Evolutionary conservation across 2,329 filamentous ascomycete genomes (phyloP), one percentile per base, ranked within the genome.

Genomic region (Phyllachora maydis): DNA sequence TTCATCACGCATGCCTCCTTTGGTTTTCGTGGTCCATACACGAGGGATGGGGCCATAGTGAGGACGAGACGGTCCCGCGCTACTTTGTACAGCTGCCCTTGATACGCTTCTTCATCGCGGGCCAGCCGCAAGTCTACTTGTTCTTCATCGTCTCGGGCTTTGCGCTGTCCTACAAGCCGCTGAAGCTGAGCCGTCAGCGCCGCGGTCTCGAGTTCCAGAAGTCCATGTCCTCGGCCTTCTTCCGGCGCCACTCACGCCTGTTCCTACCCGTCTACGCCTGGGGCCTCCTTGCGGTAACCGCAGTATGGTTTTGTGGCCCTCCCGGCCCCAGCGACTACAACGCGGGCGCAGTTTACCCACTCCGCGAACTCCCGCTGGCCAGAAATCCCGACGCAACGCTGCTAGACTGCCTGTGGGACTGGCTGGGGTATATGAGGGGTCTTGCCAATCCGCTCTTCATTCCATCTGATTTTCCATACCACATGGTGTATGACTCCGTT

Each of bases 101-200:
- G 23, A 8, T 55, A 6, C 47, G 53, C 25, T 39, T 56, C 14
- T 25, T 56, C 11, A 54, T 45, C 31, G 49, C 49, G 10, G 53
- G 53, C 11, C 44, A 49, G 11, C 50, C 54, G 6, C 54, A 56
- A 50, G 56, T 60, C 3, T 49, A 56, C 33, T 47, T 60, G 22
- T 59, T 60, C 37, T 59, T 59, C 36, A 47, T 59, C 31, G 54
- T 60, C 17, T 59, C 54, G 2, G 56, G 56, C 18, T 57, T 54
- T 29, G 54, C 49, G 3, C 43, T 60, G 12, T 47, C 52, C 6
- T 46, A 48, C 31, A 52, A 53, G 30, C 49, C 54, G 3, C 35
- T 59, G 14, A 43, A 45, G 24, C 40, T 45, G 16, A 45, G 54
- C 6, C 51, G 49, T 26, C 34, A 41, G 7, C 41, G 47, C 18